Evolutionary conservation across 352 stramenopile genomes (phyloP).

Genomic region (Globisporangium ultimum): DNA sequence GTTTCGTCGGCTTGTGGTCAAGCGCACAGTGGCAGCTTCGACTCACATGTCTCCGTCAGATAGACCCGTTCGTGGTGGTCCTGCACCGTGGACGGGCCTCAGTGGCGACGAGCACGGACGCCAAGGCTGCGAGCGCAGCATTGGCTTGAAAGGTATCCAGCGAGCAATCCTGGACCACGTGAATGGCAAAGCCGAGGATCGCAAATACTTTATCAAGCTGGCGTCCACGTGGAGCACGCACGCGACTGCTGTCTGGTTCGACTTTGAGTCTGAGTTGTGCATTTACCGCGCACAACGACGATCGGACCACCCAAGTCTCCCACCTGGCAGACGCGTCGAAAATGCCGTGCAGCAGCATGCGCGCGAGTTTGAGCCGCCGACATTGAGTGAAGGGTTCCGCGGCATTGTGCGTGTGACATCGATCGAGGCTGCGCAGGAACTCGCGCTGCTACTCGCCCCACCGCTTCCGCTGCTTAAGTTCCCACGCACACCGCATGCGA

Average conservation of each 20-base stretch:
- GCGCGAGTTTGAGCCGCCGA: conserved; percentile 31
- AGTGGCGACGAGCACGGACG: conserved; percentile 52
- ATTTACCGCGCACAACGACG: conserved; percentile 44
- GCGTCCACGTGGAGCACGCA: conserved; percentile 48
- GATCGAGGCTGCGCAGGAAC: conserved; percentile 29
- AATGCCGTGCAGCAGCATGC: conserved; percentile 42
- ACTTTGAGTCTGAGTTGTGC: conserved; percentile 38
- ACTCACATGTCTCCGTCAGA: neutral
- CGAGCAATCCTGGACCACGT: conserved; percentile 52
- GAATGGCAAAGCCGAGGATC: conserved; percentile 45
- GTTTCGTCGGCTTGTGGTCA: conserved; percentile 46
- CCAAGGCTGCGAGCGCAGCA: conserved; percentile 29
- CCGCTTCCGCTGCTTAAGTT: conserved; percentile 56
- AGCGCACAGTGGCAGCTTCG: conserved; percentile 21
- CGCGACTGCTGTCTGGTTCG: conserved; percentile 60
- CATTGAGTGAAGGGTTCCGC: conserved; percentile 45
- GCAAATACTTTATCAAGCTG: conserved; percentile 37
- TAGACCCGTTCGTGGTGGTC: no score
- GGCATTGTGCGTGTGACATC: conserved; percentile 52
- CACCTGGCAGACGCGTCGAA: conserved; percentile 36
- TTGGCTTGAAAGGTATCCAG: conserved; percentile 13
- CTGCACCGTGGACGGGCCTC: conserved; percentile 34
- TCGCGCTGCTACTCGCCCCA: conserved; percentile 31
- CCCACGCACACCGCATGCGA: conserved; percentile 54
- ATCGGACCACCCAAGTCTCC: conserved; percentile 35